Percentiles rank a stretch among this genome's conserved stretches.
Evolutionary conservation across 2,329 filamentous ascomycete genomes (phyloP).

Genomic region (Nothopassalora personata): DNA sequence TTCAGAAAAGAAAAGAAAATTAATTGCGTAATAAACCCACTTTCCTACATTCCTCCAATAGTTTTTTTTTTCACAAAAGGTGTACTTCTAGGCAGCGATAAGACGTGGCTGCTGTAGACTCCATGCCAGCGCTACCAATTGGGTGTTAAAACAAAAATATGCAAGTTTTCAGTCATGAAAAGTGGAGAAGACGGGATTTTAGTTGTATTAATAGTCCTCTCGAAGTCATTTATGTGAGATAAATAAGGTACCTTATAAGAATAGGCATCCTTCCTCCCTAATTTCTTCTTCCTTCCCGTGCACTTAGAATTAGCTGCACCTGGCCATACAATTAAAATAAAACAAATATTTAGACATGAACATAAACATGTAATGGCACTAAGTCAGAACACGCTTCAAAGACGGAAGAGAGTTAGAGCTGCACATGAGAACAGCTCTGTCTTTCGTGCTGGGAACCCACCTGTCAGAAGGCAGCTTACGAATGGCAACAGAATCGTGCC

Average conservation of each 20-base stretch:
- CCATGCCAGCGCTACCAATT: neutral
- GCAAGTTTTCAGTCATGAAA: neutral
- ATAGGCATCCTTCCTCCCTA: neutral
- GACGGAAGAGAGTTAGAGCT: neutral
- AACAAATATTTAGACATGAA: neutral
- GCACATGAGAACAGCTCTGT: neutral
- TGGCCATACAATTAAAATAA: neutral
- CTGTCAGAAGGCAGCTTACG: neutral
- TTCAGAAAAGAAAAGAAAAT: neutral
- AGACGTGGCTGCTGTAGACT: neutral
- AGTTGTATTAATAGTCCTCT: neutral
- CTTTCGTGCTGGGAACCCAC: neutral
- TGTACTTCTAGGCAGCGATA: neutral
- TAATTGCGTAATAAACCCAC: neutral
- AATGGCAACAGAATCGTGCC: neutral
- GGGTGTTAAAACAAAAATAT: neutral
- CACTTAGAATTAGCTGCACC: neutral
- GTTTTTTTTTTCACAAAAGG: neutral
- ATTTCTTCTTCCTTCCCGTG: neutral
- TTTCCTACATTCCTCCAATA: neutral
- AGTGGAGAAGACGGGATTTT: neutral
- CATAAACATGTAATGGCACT: neutral
- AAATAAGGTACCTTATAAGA: neutral
- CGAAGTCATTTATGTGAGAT: neutral
- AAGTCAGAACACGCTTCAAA: neutral